Base-by-base conservation (phyloP, 768 basidiomycete genomes). In the Suillus occidentalis region DNA sequence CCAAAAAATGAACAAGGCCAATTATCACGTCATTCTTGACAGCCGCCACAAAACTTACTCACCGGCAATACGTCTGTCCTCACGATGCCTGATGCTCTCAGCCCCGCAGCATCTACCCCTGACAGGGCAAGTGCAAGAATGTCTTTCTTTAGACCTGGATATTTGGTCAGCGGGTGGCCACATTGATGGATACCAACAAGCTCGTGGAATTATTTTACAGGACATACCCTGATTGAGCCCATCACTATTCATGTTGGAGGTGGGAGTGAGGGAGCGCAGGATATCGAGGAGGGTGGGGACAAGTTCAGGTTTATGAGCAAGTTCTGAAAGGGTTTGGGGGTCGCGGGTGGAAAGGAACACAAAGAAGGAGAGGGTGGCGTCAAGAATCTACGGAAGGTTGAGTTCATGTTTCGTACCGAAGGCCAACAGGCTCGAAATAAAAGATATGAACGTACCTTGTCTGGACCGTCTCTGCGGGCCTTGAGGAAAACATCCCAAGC, bases 401-500 rank as follows among this genome's bases (percentile, higher is more conserved):
- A 64, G 56, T 43, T 52, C 22, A 8, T 14, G 25, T 18, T 52
- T 52, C 16, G 18, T 53, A 18, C 4, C 16, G 18, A 28, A 53
- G 52, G 8, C 16, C 16, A 1, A 52, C 25, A 60, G 12, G 58
- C 13, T 22, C 45, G 28, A 22, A 14, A 39, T 39, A 42, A 20
- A n/a, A 18, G 37, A 43, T 25, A 62, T 9, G 52, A 75, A 81
- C 77, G 70, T 75, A 81, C 84, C 70, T 89, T 91, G 67, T 90
- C 87, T 7, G 82, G 84, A 47, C 76, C 76, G 2, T 88, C 88
- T 18, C 82, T 89, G 3, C 87, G 87, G 3, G 88, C 85, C 9
- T 77, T 79, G 50, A 81, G 71, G 43, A 94, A 79, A 13, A 86
- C 80, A 61, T 89, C 85, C 90, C 91, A 95, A 2, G 89, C 87